Evolutionary conservation across 164 flowering plant species (phyloP).

Genomic region (Tinospora cordifolia): DNA sequence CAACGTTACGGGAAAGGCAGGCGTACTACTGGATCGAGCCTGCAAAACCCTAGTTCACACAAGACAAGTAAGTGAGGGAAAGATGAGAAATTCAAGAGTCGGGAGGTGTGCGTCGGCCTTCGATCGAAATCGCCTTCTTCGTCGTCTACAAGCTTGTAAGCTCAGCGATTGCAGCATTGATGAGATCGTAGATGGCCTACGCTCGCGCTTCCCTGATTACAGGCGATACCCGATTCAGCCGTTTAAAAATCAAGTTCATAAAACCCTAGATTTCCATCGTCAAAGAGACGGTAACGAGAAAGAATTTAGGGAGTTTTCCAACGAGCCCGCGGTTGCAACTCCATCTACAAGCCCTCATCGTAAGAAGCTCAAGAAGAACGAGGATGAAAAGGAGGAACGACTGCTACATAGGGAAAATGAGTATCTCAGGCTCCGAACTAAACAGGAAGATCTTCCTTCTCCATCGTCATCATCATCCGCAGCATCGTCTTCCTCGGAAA

Average conservation of each 20-base stretch:
- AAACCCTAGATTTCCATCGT: constrained; percentile 19
- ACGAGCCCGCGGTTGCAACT: background rate
- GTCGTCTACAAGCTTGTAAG: constrained; percentile 31
- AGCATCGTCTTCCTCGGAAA: constrained; percentile 13
- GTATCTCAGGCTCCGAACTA: constrained; percentile 20
- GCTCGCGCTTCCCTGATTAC: constrained; percentile 37
- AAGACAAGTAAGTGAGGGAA: background rate
- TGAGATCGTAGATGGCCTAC: constrained; percentile 46
- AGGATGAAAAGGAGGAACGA: constrained; percentile 30
- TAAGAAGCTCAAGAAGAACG: constrained; percentile 32
- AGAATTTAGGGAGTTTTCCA: background rate
- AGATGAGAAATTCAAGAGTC: constrained; percentile 17
- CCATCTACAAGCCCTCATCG: constrained; percentile 10
- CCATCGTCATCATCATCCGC: constrained; percentile 10
- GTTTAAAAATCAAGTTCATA: constrained; percentile 26
- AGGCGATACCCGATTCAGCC: constrained; percentile 29
- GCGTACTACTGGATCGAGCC: no score
- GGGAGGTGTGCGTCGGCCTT: background rate
- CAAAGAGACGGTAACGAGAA: background rate
- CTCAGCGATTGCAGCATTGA: constrained; percentile 21
- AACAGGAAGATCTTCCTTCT: constrained; percentile 4
- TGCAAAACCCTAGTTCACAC: background rate
- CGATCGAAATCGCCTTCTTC: constrained; percentile 18
- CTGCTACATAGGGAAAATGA: constrained; percentile 26
- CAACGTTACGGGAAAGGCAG: no score